phyloP scores from a whole-genome alignment of 306 rosid genomes.

The Citrullus mucosospermus region DNA sequence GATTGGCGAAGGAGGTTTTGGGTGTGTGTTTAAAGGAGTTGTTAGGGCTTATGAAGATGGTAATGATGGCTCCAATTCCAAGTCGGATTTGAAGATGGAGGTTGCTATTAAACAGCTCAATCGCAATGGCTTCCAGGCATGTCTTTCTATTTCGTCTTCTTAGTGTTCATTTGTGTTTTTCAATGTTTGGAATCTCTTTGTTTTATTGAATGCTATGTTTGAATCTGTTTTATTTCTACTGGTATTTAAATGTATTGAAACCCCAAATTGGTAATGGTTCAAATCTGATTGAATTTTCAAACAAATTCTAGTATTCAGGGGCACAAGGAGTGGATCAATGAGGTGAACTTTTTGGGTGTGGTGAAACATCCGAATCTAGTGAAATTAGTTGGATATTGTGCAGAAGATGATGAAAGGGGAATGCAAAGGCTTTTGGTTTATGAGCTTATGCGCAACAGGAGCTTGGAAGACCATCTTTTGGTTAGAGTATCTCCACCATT shows the following conservation, averaged over 20 bases:
- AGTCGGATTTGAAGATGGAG: constrained; percentile 21
- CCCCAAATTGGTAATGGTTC: not conserved
- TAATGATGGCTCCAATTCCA: not conserved
- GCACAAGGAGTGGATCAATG: constrained; percentile 94
- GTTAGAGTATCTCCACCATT: constrained; percentile 47
- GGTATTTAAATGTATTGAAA: not conserved
- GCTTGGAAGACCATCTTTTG: constrained; percentile 87
- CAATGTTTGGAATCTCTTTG: not conserved
- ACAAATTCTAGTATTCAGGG: constrained; percentile 66
- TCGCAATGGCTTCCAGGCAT: constrained; percentile 92
- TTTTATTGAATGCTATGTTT: not conserved
- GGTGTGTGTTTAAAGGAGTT: constrained; percentile 64
- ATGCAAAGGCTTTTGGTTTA: constrained; percentile 87
- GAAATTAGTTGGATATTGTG: constrained; percentile 78
- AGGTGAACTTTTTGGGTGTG: constrained; percentile 81
- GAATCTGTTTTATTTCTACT: not conserved
- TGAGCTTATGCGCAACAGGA: constrained; percentile 73
- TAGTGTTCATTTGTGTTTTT: not conserved
- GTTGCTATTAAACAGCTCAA: constrained; percentile 90
- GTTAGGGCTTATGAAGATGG: constrained; percentile 10
- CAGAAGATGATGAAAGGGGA: constrained; percentile 98
- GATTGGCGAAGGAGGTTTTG: constrained; percentile 94
- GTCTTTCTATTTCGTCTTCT: not conserved
- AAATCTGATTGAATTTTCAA: constrained; percentile 8
- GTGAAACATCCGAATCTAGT: constrained; percentile 88